Conservation (phyloP, 1,284 basidiomycete species). For the Puccinia coronata region DNA sequence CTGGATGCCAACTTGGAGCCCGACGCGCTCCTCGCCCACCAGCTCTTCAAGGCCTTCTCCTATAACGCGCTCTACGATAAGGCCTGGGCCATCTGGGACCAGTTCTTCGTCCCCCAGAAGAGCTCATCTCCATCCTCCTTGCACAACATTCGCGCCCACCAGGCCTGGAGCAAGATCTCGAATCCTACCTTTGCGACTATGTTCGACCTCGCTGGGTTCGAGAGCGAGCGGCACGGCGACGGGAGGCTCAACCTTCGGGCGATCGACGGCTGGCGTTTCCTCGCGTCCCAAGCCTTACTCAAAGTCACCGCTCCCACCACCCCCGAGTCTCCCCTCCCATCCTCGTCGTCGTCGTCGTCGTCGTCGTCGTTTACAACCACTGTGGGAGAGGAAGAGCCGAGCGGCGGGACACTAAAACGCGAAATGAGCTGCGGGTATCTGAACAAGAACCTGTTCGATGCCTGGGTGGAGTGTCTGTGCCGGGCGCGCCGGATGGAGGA, state of each 20-base stretch:
- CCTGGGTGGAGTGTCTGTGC: slow-evolving; percentile 84
- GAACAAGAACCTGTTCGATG: slow-evolving; percentile 68
- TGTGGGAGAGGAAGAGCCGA: slow-evolving; percentile 62
- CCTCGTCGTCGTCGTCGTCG: slow-evolving; percentile 55
- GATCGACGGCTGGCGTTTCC: slow-evolving; percentile 4
- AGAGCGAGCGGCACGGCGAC: slow-evolving; percentile 58
- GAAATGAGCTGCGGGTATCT: slow-evolving; percentile 61
- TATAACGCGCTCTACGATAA: slow-evolving; percentile 70
- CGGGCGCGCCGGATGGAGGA: slow-evolving; percentile 69
- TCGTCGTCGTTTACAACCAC: slow-evolving; percentile 62
- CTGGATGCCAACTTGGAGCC: slow-evolving; percentile 74
- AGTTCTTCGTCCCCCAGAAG: slow-evolving; percentile 52
- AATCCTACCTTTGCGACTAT: slow-evolving; percentile 75
- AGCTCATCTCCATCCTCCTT: slow-evolving; percentile 62
- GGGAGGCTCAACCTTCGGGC: slow-evolving; percentile 51
- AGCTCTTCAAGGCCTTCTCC: slow-evolving; percentile 86
- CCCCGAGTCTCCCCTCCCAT: no score
- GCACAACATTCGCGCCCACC: no score
- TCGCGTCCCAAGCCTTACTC: neutral
- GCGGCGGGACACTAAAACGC: slow-evolving; percentile 60
- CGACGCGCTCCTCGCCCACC: slow-evolving; percentile 76
- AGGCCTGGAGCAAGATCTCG: slow-evolving; percentile 62
- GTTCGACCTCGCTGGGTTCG: slow-evolving; percentile 76
- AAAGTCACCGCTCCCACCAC: no score
- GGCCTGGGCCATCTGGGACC: slow-evolving; percentile 78